Base-by-base conservation (phyloP, 768 basidiomycete species). In the Tulasnella calospora region DNA sequence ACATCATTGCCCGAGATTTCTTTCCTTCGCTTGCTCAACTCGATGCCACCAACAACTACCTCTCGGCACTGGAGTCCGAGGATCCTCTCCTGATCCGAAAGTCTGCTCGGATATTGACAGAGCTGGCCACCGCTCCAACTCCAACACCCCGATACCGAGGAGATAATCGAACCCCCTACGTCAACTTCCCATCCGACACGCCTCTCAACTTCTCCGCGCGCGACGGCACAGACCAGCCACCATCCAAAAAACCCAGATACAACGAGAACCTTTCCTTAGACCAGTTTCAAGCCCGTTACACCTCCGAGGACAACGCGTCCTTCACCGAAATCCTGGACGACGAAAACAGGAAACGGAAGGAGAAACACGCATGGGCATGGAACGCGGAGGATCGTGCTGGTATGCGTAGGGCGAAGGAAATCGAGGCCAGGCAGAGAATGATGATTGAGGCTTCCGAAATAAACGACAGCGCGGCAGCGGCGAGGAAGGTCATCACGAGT, bases 241-340 rank as follows among this genome's bases (percentile, higher is more conserved):
- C 76, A 44, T 10, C 79, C 70, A 79, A 79, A 55, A 79, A 77
- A 55, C 82, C 87, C 41, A 89, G 88, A 77, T 91, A 89, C 81
- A 88, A 94, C 81, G 85, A 86, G 3, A 83, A 86, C 79, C 85
- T 95, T 82, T 91, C 89, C 77, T 88, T 98, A 23, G 95, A 98
- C 83, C 86, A 86, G 21, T 99, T 98, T 83, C 98, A 99, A 83
- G 90, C 94, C 0, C 89, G 89, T 61, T 98, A 94, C 83, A 99
- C 98, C 1, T 98, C 96, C 0, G 96, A 98, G 83, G 98, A 99
- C 84, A 99, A 99, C 84, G 91, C 96, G 7, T 98, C 96, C 79
- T 99, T 99, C 83, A 94, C 95, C 12, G 88, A 94, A 80, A 96
- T 99, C 79, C 85, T 99, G 76, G 90, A 95, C 79, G 90, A 92